Conservation (phyloP, 2,329 filamentous ascomycete genomes). For the Leptographium flavum region DNA sequence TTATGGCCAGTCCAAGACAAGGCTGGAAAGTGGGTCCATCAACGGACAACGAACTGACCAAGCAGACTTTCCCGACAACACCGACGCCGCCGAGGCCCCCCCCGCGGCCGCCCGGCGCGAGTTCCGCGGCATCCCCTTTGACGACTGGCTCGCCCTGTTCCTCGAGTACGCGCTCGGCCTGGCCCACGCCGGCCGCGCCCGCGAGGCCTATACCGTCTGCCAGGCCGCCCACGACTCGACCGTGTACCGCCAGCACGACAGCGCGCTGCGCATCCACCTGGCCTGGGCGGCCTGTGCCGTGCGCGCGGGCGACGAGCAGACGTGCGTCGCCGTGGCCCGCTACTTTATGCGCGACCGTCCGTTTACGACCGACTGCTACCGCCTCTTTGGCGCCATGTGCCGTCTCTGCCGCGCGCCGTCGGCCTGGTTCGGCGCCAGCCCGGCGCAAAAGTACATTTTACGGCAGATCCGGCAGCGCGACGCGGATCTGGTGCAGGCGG, state of each 20-base stretch:
- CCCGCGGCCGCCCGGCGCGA: constrained; percentile 16
- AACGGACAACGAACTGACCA: no score
- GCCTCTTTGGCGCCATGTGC: constrained; percentile 68
- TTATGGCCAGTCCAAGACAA: no score
- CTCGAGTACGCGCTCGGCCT: constrained; percentile 72
- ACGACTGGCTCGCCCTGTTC: constrained; percentile 80
- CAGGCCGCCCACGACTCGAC: constrained; percentile 67
- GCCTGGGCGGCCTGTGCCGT: constrained; percentile 77
- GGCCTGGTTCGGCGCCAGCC: constrained; percentile 65
- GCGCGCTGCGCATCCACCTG: constrained; percentile 59
- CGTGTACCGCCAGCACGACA: constrained; percentile 52
- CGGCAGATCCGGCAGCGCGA: constrained; percentile 88
- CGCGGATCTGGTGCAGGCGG: constrained; percentile 58
- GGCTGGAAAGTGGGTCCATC: no score
- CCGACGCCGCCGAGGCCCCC: constrained; percentile 14
- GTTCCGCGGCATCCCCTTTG: constrained; percentile 62
- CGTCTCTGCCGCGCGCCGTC: constrained; percentile 56
- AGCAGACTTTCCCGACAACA: constrained; percentile 14
- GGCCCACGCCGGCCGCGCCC: constrained; percentile 49
- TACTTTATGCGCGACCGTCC: constrained; percentile 75
- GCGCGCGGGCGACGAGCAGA: constrained; percentile 63
- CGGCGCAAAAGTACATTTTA: constrained; percentile 80
- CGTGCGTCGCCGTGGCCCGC: constrained; percentile 57
- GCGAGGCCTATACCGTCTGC: constrained; percentile 67
- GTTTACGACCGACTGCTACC: constrained; percentile 68